Base-by-base conservation (phyloP, 805 yeast genomes). In the Pichia exigua region DNA sequence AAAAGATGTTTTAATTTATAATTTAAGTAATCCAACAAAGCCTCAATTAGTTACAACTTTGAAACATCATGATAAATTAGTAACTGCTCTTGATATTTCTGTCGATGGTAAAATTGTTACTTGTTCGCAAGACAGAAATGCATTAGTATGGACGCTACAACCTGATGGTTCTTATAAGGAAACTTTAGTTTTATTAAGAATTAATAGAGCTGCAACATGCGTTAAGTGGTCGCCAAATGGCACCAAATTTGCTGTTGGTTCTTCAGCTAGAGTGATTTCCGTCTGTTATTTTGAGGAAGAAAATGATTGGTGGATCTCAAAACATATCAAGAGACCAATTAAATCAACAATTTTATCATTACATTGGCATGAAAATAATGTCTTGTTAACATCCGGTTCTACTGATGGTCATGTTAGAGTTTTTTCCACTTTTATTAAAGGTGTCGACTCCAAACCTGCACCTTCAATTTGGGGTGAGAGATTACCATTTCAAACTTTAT, bases 221-320 rank as follows among this genome's bases (percentile, higher is more conserved):
- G 96, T 90, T 48, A 79, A 82, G 60, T 94, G 99, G 99, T 86
- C 96, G 11, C 97, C 98, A 21, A 81, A 79, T 59, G 98, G 97
- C n/a, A 73, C 72, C 64, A 94, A 94, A 73, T 94, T 94, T 70
- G 99, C 99, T 1, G 98, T 92, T 46, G 99, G 97, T 0, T 87
- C 96, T 2, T 89, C 96, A 45, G 97, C 96, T 44, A 76, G 98
- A 54, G 85, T 87, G 56, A 84, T 94, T 68, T 97, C 98, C 11
- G 87, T 94, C 47, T 94, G 99, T 73, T 94, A 91, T 72, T 94
- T 86, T 66, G 99, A 94, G 71, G 86, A 77, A 56, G 97, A 90
- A 62, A 94, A 92, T 67, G 96, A 94, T 67, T 94, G 99, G 99
- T 94, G 99, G 99, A 91, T 94, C 48, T 88, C 98, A 15, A 92